A percentile compares a stretch with the other conserved stretches of the same genome.
These are phyloP conservation scores for Annulohypoxylon maeteangense DNA, from an alignment of 495 filamentous ascomycete species.

Conservation along the genomic window DNA sequence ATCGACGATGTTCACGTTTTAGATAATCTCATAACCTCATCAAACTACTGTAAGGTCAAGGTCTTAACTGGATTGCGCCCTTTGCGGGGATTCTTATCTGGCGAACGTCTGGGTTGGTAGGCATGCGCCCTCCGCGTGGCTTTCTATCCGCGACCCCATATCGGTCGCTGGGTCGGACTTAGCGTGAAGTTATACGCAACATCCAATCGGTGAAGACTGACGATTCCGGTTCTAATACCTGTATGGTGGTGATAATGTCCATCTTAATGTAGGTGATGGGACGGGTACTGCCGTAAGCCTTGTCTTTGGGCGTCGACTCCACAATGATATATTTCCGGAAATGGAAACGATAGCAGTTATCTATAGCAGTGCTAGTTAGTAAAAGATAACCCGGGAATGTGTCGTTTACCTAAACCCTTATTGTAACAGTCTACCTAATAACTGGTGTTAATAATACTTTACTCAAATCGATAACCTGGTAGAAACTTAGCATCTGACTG, in stretches of 20 bases:
- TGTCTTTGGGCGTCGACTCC: constrained; percentile 5
- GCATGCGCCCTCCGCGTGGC: constrained; percentile 30
- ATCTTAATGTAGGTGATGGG: constrained; percentile 8
- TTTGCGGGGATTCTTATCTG: constrained; percentile 29
- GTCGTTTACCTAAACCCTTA: constrained; percentile 19
- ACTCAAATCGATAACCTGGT: constrained; percentile 19
- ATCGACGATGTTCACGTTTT: background rate
- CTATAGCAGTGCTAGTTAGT: background rate
- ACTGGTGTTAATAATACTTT: constrained; percentile 27
- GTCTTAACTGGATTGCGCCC: constrained; percentile 9
- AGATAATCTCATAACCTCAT: background rate
- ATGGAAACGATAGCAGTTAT: constrained; percentile 8
- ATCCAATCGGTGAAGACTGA: constrained; percentile 13
- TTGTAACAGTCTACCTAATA: constrained; percentile 7
- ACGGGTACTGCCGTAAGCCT: constrained; percentile 16
- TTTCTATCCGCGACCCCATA: constrained; percentile 6
- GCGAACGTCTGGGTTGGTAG: constrained; percentile 4
- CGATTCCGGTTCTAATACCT: background rate
- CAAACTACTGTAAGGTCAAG: constrained; percentile 21
- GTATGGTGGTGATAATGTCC: constrained; percentile 9
- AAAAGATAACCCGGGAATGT: constrained; percentile 5
- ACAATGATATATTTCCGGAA: constrained; percentile 4
- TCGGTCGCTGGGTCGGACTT: background rate
- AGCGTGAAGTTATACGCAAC: background rate
- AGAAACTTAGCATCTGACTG: constrained; percentile 4